These are phyloP conservation scores for Fusarium liriodendri DNA, from an alignment of 2,329 filamentous ascomycete species.

Conservation along the genomic window DNA sequence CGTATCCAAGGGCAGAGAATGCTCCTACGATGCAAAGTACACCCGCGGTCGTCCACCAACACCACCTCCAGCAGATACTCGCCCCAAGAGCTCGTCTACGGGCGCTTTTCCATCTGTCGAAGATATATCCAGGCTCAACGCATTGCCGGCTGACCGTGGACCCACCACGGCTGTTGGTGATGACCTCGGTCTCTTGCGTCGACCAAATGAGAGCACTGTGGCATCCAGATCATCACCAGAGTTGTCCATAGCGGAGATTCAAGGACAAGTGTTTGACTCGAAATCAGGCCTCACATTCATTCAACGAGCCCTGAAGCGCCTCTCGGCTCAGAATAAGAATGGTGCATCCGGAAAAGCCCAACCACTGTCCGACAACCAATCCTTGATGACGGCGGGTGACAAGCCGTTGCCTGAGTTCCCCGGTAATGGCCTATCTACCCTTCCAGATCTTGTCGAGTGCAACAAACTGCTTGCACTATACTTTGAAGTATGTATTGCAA, in stretches of 20 bases:
- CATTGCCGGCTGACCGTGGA: not conserved
- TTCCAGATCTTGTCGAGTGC: conserved; percentile 52
- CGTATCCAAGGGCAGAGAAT: conserved; percentile 27
- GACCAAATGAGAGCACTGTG: not conserved
- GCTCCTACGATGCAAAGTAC: not conserved
- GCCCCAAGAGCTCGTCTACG: not conserved
- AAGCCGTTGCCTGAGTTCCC: conserved; percentile 55
- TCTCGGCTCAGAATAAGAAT: conserved; percentile 55
- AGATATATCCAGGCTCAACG: not conserved
- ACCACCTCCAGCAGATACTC: not conserved
- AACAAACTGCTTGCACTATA: conserved; percentile 60
- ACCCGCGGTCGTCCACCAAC: not conserved
- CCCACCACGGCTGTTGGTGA: not conserved
- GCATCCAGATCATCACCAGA: conserved; percentile 56
- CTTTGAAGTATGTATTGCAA: conserved; percentile 70
- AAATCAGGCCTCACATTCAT: conserved; percentile 65
- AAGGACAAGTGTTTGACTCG: conserved; percentile 64
- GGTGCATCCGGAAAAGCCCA: conserved; percentile 39
- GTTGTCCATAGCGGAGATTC: conserved; percentile 59
- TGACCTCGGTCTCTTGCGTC: not conserved
- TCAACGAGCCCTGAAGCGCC: conserved; percentile 62
- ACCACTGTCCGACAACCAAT: conserved; percentile 52
- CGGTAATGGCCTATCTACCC: conserved; percentile 46
- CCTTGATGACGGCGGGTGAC: conserved; percentile 62
- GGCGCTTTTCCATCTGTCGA: not conserved